Base-by-base conservation (phyloP, 768 basidiomycete genomes). In the Boletus subcaerulescens region DNA sequence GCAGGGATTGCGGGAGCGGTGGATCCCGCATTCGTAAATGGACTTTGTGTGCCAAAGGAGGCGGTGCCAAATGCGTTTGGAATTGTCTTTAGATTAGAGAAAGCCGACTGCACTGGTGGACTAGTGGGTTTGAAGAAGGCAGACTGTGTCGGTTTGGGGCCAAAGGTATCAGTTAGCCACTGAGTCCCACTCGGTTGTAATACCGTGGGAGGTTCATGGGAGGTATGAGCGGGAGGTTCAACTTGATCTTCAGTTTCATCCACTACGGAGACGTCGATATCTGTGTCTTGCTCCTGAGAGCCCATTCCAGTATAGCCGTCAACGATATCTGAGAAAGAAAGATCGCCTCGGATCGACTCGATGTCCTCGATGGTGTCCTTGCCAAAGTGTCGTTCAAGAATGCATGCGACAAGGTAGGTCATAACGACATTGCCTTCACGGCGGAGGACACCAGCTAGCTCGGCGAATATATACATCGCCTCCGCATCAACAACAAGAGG, bases 331-430 rank as follows among this genome's bases (percentile, higher is more conserved):
- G 80, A 74, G 35, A 83, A 75, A 22, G 74, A 71, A 45, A 89
- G 69, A 18, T 77, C 77, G 2, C 79, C 83, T 49, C 82, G 77
- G 54, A 91, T 81, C 24, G 69, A 68, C 60, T 89, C 88, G 35
- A 91, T 88, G 50, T 87, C 82, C 5, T 90, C 85, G 56, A 91
- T 84, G 5, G 91, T 83, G 42, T 87, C 89, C 61, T 83, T 80
- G 60, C 89, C 87, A 66, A 98, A 94, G 45, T 92, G 77, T n/a
- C 86, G 74, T 67, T 96, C 91, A 42, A 94, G 75, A 45, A 98
- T 82, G 65, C 93, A 97, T 0, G 90, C 92, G 24, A 97, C 83
- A 24, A 98, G 82, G 65, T 89, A 97, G 3, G 92, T 87, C 80
- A 92, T 89, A 14, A 84, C 71, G 2, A 76, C 71, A 49, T 79